Conservation (phyloP, 306 rosid genomes). For the Hippophae rhamnoides region DNA sequence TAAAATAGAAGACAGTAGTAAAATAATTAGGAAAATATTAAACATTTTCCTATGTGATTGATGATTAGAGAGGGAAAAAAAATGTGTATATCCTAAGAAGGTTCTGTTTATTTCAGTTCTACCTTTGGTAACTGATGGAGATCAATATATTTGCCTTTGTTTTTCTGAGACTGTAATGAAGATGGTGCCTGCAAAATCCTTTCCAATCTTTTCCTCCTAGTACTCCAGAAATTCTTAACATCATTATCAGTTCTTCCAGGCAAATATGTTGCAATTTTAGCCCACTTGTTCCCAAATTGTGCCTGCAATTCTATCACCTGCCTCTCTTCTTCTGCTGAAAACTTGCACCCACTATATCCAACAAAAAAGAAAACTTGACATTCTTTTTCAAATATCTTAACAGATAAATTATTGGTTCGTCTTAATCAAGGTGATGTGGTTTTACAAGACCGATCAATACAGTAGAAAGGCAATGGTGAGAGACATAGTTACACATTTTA, state of each 20-base stretch:
- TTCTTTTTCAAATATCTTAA: not conserved
- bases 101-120: not conserved
- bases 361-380: not conserved
- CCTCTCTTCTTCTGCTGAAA: conserved; percentile 51
- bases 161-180: conserved; percentile 23
- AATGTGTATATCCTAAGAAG: no score
- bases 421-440: no score
- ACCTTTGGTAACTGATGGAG: conserved; percentile 12
- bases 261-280: conserved; percentile 47
- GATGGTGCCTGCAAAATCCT: conserved; percentile 30
- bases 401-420: not conserved
- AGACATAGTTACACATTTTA: no score
- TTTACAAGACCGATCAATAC: no score
- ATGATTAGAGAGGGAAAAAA: not conserved
- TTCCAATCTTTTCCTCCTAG: conserved; percentile 36
- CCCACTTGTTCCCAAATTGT: conserved; percentile 62
- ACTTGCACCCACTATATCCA: conserved; percentile 43
- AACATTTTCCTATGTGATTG: not conserved
- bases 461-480: no score
- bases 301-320: conserved; percentile 51
- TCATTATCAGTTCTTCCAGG: conserved; percentile 54
- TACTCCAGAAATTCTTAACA: conserved; percentile 69
- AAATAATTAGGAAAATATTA: not conserved
- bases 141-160: conserved; percentile 25
- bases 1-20: not conserved